Evolutionary conservation across 306 rosid genomes (phyloP).

Genomic region (Fagus sylvatica): DNA sequence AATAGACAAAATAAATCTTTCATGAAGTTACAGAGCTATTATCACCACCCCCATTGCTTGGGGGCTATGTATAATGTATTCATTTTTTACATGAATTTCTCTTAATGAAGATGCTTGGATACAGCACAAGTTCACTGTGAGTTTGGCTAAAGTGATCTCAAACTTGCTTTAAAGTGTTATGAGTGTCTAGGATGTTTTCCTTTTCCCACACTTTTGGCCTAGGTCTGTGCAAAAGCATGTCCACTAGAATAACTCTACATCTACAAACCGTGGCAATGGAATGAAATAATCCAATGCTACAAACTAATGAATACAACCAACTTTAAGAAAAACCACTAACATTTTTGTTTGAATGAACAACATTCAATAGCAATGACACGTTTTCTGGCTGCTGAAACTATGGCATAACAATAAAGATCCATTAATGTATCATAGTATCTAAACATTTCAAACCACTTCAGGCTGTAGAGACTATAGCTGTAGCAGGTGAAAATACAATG

Average conservation of each 20-base stretch:
- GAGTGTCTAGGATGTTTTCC: background rate
- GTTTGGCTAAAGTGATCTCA: too few relatives aligned
- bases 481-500: background rate
- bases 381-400: background rate
- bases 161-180: background rate
- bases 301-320: background rate
- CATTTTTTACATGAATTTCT: background rate
- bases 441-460: background rate
- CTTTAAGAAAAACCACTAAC: background rate
- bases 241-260: background rate
- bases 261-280: background rate
- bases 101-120: constrained; percentile 20
- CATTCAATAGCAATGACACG: background rate
- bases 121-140: background rate
- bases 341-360: background rate
- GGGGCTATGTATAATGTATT: background rate
- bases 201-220: background rate
- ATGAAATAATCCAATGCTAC: background rate
- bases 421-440: background rate
- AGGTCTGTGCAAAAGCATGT: background rate
- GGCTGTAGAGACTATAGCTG: background rate
- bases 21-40: background rate
- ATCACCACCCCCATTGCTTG: constrained; percentile 6
- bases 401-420: background rate
- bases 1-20: background rate